These are phyloP conservation scores for Sporothrix pallida DNA, from an alignment of 2,329 filamentous ascomycete genomes.

Conservation along the genomic window DNA sequence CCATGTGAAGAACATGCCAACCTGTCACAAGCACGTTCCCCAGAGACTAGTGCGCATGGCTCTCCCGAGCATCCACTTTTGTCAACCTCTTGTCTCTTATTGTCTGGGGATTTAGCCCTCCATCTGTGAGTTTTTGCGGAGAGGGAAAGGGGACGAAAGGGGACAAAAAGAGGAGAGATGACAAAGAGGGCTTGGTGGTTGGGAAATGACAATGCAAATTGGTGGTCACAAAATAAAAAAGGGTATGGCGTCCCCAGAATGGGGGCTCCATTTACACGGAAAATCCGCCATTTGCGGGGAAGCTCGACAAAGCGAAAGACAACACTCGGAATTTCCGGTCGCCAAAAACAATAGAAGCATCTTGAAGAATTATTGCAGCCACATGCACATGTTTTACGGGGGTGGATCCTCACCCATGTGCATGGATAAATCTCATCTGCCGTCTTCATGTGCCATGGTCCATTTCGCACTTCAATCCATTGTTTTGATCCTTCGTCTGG, in stretches of 20 bases:
- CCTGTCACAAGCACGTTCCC: not conserved
- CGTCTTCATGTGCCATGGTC: slow-evolving; percentile 6
- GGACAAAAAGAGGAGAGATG: too few species aligned
- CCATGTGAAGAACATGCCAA: too few species aligned
- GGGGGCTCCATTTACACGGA: not conserved
- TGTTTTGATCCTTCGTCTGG: not conserved
- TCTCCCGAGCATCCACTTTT: not conserved
- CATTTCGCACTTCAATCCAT: not conserved
- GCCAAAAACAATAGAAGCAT: not conserved
- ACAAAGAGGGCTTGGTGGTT: too few species aligned
- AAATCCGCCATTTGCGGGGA: not conserved
- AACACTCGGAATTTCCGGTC: slow-evolving; percentile 2
- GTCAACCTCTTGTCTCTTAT: not conserved
- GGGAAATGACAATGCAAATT: too few species aligned
- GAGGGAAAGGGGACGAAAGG: not conserved
- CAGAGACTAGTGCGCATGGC: not conserved
- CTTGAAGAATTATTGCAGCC: too few species aligned
- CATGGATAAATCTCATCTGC: not conserved
- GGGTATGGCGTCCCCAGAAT: too few species aligned
- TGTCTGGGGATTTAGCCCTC: slow-evolving; percentile 12
- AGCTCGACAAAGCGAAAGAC: not conserved
- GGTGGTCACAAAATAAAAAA: too few species aligned
- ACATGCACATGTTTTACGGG: too few species aligned
- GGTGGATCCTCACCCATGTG: too few species aligned
- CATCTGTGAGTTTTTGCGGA: not conserved